Base-by-base conservation (phyloP, 164 flowering plant species). In the Warburgia ugandensis region DNA sequence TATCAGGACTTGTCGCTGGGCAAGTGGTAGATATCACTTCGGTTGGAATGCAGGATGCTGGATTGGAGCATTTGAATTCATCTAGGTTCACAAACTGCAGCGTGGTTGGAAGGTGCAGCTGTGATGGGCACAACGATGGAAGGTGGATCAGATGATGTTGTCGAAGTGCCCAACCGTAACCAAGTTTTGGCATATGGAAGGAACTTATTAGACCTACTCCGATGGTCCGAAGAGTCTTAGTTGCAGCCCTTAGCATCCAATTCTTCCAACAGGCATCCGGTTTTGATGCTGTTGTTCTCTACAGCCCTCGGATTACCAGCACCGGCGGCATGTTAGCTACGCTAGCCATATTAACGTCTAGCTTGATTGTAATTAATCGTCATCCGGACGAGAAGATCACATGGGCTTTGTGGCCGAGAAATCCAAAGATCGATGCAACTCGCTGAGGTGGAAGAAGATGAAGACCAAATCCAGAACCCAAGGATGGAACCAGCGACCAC, bases 41-140 rank as follows among this genome's bases (percentile, higher is more conserved):
- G 0, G 77, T 65, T 26, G 85, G 85, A 0, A 2, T 55, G 23
- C 23, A 64, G 12, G 70, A 57, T 31, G 81, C 72, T 5, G 81
- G 78, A 3, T 39, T 82, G 49, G 81, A 79, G 29, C 61, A 52
- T 25, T 50, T 82, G 83, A 77, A 35, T 79, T 57, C 56, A 82
- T 82, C 27, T 83, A 82, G 19, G 23, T 63, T 12, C 89, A 82
- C 55, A 82, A 79, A 82, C 89, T 0, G 89, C 78, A 1, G 80
- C 67, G n/a, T 2, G 33, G 77, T 43, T 58, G 79, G 45, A 83
- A 82, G 81, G 58, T 0, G 44, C 91, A 14, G 91, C 77, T 8
- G 91, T 78, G n/a, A 57, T 83, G 5, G 91, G 91, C 23, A 80
- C 83, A 14, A 77, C 77, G 11, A 10, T 80, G 41, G 91, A 87